Percentiles rank a stretch among this genome's conserved stretches.
These are phyloP conservation scores for Hordeum pubiflorum DNA, from an alignment of 202 grass and related monocot species.

Conservation along the genomic window DNA sequence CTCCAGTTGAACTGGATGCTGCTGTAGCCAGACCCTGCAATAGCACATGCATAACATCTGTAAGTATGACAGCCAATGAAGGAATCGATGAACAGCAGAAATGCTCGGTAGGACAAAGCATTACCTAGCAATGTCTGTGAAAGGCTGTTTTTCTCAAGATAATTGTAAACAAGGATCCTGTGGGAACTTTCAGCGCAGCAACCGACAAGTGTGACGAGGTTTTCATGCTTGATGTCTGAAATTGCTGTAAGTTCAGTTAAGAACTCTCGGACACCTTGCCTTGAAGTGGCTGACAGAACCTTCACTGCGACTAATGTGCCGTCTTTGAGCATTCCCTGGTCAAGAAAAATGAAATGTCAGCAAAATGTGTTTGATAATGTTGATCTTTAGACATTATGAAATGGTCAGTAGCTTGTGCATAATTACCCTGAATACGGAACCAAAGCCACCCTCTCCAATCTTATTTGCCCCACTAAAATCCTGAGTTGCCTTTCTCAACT, in stretches of 20 bases:
- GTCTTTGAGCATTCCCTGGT: constrained; percentile 72
- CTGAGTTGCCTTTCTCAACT: constrained; percentile 66
- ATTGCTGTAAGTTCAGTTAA: constrained; percentile 72
- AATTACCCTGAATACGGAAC: constrained; percentile 80
- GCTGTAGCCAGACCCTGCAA: constrained; percentile 39
- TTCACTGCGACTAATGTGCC: constrained; percentile 67
- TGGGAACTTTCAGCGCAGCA: constrained; percentile 73
- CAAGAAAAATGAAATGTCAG: constrained; percentile 10
- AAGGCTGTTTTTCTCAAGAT: constrained; percentile 90
- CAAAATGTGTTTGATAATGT: neutral
- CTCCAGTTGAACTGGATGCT: constrained; percentile 65
- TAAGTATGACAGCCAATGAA: neutral
- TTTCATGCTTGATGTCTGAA: constrained; percentile 77
- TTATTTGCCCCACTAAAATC: constrained; percentile 65
- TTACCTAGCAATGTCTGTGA: constrained; percentile 81
- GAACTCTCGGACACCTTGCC: constrained; percentile 71
- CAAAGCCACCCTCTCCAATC: constrained; percentile 95
- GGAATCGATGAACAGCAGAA: neutral
- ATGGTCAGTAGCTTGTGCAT: neutral
- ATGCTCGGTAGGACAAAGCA: neutral
- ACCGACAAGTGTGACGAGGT: constrained; percentile 67
- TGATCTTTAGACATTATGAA: neutral
- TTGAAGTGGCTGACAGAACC: constrained; percentile 79
- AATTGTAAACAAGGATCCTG: constrained; percentile 76
- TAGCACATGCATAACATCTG: constrained; percentile 14